phyloP scores from a whole-genome alignment of 805 yeast species.

The Candida ulmi region DNA sequence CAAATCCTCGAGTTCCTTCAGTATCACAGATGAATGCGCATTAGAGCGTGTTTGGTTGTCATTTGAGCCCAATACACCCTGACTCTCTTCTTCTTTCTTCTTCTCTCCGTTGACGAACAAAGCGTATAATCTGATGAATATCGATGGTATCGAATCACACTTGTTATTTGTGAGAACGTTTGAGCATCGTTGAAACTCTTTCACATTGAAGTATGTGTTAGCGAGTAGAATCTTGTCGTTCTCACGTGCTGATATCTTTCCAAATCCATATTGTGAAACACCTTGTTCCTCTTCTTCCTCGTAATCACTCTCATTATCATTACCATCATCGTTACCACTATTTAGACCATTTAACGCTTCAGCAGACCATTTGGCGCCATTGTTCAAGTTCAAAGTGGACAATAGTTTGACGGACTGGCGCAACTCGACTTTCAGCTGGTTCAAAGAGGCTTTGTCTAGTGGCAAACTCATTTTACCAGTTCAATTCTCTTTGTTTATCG shows the following conservation, averaged over 20 bases:
- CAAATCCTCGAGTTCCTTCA: slow-evolving; percentile 38
- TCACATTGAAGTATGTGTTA: slow-evolving; percentile 67
- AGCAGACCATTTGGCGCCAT: slow-evolving; percentile 78
- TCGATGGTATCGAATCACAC: slow-evolving; percentile 44
- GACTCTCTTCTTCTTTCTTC: slow-evolving; percentile 61
- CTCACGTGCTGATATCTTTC: slow-evolving; percentile 24
- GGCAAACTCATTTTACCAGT: too few relatives aligned
- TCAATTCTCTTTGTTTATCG: too few relatives aligned
- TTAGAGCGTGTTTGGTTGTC: slow-evolving; percentile 27
- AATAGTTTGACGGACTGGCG: slow-evolving; percentile 39
- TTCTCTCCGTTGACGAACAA: slow-evolving; percentile 74
- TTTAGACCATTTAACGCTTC: slow-evolving; percentile 69
- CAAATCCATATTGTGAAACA: neutral
- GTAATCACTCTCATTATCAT: slow-evolving; percentile 18
- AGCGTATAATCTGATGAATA: slow-evolving; percentile 65
- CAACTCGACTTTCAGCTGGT: slow-evolving; percentile 22
- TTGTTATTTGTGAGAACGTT: slow-evolving; percentile 45
- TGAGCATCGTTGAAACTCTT: slow-evolving; percentile 80
- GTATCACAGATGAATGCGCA: slow-evolving; percentile 25
- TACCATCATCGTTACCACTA: slow-evolving; percentile 14
- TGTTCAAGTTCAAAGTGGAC: slow-evolving; percentile 52
- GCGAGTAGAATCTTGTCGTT: slow-evolving; percentile 52
- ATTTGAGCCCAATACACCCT: slow-evolving; percentile 50
- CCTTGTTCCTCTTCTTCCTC: too few relatives aligned
- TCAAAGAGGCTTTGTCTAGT: too few relatives aligned